Base-by-base conservation (phyloP, 1,284 basidiomycete species). In the Rhodotorula mucilaginosa region DNA sequence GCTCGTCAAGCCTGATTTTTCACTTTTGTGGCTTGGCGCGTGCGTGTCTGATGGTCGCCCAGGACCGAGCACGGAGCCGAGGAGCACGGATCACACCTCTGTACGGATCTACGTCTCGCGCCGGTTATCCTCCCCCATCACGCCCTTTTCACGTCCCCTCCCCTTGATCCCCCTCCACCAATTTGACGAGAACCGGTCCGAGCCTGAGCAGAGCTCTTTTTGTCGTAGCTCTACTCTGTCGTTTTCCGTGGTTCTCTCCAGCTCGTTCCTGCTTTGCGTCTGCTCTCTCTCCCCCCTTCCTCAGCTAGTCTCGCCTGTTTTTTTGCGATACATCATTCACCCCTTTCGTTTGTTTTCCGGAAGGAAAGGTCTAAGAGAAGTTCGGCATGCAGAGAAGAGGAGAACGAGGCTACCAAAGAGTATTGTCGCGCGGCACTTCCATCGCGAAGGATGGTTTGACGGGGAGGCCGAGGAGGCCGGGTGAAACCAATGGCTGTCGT, bases 161-260 rank as follows among this genome's bases (percentile, higher is more conserved):
- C 48, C 31, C 29, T 39, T 23, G n/a, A n/a, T 3, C 44, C 26
- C 6, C n/a, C 54, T 8, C 58, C 51, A 34, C n/a, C n/a, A 49
- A n/a, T 62, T 70, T 54, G 66, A 68, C 70, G 70, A 68, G 70
- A 71, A 66, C 70, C 65, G 59, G 63, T 51, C 70, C 54, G 70
- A 71, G 70, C 70, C 70, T 61, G 52, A 62, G 19, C 21, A 57
- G 48, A 26, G 23, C 34, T 44, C 39, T 44, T 44, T 44, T 44
- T 44, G 39, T 44, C 39, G 39, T 44, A 5, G 34, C 15, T 18
- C 3, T 39, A 19, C 26, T 19, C 29, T 26, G 12, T 44, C 62
- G 2, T 29, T 34, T 34, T 34, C 34, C 34, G 34, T 34, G 8
- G 34, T 34, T 29, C 54, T 29, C 23, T 26, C 1, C 44, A 15